Percentiles rank a stretch among this genome's conserved stretches.
These are phyloP conservation scores for Ustilago xerochloae DNA, from an alignment of 1,284 basidiomycete species.

Conservation along the genomic window DNA sequence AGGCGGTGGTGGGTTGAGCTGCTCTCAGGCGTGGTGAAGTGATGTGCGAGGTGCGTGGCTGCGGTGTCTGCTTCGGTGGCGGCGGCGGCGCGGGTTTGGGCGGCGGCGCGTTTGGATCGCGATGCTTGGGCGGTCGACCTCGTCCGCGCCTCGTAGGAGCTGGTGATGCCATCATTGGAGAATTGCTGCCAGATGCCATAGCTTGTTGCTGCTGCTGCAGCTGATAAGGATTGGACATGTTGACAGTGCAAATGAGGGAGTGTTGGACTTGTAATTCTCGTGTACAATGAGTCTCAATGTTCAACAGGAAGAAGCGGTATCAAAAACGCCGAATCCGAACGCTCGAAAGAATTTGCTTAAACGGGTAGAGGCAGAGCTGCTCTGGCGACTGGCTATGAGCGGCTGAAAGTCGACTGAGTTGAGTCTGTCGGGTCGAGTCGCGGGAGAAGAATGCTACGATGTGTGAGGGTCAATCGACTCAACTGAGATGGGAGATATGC, in stretches of 20 bases:
- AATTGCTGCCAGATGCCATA: slow-evolving; percentile 47
- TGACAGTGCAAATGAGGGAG: neutral
- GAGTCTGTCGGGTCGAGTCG: neutral
- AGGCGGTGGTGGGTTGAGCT: slow-evolving; percentile 12
- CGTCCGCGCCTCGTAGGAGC: slow-evolving; percentile 42
- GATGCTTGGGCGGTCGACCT: slow-evolving; percentile 50
- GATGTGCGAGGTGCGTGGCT: slow-evolving; percentile 42
- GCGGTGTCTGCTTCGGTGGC: slow-evolving; percentile 36
- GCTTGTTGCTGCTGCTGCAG: slow-evolving; percentile 41
- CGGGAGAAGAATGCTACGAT: neutral
- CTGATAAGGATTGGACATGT: slow-evolving; percentile 47
- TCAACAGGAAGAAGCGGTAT: too few species aligned
- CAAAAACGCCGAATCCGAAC: too few species aligned
- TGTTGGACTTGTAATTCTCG: too few species aligned
- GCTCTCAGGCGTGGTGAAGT: slow-evolving; percentile 41
- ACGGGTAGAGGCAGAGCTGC: too few species aligned
- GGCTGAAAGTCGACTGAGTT: neutral
- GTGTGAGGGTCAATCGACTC: neutral
- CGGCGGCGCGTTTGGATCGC: slow-evolving; percentile 36
- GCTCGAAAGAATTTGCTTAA: too few species aligned
- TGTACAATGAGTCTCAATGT: too few species aligned
- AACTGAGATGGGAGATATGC: too few species aligned
- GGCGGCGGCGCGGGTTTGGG: slow-evolving; percentile 15
- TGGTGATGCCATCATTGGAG: slow-evolving; percentile 34
- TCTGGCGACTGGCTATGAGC: too few species aligned